Percentiles rank a stretch among this genome's conserved stretches.
Conservation (phyloP, 73 alveolate genomes). For the Symbiodinium natans region DNA sequence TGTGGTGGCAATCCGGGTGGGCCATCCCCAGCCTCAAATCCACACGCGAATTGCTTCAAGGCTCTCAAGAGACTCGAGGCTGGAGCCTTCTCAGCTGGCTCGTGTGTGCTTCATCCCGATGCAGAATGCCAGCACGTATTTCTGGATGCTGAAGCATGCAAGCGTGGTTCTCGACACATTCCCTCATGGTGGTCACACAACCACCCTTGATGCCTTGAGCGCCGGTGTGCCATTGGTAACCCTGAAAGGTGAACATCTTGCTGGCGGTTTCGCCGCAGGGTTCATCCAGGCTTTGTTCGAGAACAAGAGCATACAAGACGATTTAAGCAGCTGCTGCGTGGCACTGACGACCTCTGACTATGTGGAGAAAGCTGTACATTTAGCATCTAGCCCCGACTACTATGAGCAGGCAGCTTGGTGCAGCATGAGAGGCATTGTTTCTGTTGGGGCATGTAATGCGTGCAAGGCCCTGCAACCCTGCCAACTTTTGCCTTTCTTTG, state of each 20-base stretch:
- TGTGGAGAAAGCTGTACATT: not conserved
- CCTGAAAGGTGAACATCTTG: not conserved
- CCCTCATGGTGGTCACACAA: constrained; percentile 70
- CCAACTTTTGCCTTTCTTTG: not conserved
- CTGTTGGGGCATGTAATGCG: too few relatives aligned
- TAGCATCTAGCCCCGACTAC: not conserved
- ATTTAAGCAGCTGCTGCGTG: not conserved
- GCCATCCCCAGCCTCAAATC: constrained; percentile 48
- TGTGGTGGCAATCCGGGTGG: constrained; percentile 19
- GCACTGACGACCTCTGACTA: not conserved
- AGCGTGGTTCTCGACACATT: constrained; percentile 18
- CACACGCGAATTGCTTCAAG: constrained; percentile 29
- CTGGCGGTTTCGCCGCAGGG: constrained; percentile 29
- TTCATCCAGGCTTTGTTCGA: not conserved
- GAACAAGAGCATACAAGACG: not conserved
- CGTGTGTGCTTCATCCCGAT: constrained; percentile 52
- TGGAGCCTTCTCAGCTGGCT: not conserved
- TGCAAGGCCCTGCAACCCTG: too few relatives aligned
- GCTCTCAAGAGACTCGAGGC: not conserved
- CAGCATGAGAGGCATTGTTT: too few relatives aligned
- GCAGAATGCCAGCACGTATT: constrained; percentile 63
- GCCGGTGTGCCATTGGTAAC: not conserved
- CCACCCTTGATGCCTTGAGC: constrained; percentile 37
- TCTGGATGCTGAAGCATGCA: constrained; percentile 47
- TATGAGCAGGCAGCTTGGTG: not conserved